These are phyloP conservation scores for Lepidopterella palustris DNA, from an alignment of 495 filamentous ascomycete genomes.

Conservation along the genomic window DNA sequence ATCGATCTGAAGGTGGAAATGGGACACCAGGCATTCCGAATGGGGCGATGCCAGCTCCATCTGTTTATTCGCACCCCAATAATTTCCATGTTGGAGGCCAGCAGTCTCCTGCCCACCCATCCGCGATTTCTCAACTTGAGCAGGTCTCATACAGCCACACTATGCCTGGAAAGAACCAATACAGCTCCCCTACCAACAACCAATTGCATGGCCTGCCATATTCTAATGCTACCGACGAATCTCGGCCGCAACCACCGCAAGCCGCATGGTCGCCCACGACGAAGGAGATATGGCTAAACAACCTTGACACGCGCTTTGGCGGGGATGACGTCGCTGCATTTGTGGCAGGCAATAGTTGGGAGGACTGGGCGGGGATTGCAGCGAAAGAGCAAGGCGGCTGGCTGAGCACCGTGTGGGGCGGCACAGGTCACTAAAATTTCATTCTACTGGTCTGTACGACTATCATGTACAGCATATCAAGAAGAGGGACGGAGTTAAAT, in stretches of 20 bases:
- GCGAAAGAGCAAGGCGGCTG: constrained; percentile 1
- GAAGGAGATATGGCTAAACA: constrained; percentile 29
- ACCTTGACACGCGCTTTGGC: constrained; percentile 29
- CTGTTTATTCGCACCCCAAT: background rate
- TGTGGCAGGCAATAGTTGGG: constrained; percentile 25
- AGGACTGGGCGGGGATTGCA: constrained; percentile 18
- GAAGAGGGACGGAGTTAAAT: no score
- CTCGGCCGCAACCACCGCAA: no score
- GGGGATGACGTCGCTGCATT: constrained; percentile 33
- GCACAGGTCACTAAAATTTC: background rate
- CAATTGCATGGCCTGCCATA: background rate
- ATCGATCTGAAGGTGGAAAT: background rate
- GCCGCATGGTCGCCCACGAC: constrained; percentile 19
- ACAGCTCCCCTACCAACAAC: background rate
- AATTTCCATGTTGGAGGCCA: background rate
- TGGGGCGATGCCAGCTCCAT: background rate
- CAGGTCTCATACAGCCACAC: background rate
- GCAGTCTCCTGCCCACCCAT: background rate
- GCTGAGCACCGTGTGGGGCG: constrained; percentile 12
- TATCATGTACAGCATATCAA: no score
- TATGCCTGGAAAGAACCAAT: background rate
- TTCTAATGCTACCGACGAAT: constrained; percentile 5
- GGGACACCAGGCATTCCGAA: constrained; percentile 9
- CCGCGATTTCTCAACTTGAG: background rate
- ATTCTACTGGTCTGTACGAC: background rate